A percentile compares a stretch with the other conserved stretches of the same genome.
Evolutionary conservation across 352 stramenopile species (phyloP).

Genomic region (Phytopythium boreale): DNA sequence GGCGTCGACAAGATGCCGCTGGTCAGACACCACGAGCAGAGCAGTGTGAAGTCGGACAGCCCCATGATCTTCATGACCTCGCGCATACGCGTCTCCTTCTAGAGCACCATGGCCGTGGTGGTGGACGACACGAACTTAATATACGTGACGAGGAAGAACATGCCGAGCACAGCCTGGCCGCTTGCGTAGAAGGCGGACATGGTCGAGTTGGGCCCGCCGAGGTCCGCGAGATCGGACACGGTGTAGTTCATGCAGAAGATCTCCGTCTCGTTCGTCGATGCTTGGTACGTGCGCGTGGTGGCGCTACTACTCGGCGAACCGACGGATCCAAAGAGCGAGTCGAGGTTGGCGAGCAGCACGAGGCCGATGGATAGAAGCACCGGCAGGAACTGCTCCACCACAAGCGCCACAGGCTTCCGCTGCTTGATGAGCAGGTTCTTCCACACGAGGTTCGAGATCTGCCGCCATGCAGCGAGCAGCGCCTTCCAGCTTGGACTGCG

Average conservation of each 20-base stretch:
- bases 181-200: conserved; percentile 63
- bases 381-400: conserved; percentile 58
- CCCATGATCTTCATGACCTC: conserved; percentile 88
- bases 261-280: conserved; percentile 10
- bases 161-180: conserved; percentile 51
- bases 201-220: conserved; percentile 37
- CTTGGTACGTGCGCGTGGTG: conserved; percentile 26
- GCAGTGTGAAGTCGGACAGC: conserved; percentile 52
- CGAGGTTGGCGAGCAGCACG: conserved; percentile 59
- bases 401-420: conserved; percentile 34
- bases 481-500: not conserved
- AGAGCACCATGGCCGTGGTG: conserved; percentile 69
- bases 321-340: conserved; percentile 25
- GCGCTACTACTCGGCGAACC: conserved; percentile 16
- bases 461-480: conserved; percentile 30
- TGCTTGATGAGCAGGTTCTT: conserved; percentile 67
- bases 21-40: conserved; percentile 63
- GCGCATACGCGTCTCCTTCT: conserved; percentile 76
- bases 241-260: conserved; percentile 41
- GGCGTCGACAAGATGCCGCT: conserved; percentile 45
- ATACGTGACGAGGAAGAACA: conserved; percentile 60
- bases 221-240: conserved; percentile 16
- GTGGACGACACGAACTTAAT: conserved; percentile 59
- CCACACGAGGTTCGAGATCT: conserved; percentile 70
- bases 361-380: conserved; percentile 47